Base-by-base conservation (phyloP, 2,329 filamentous ascomycete genomes). In the Chaetomium sp. region DNA sequence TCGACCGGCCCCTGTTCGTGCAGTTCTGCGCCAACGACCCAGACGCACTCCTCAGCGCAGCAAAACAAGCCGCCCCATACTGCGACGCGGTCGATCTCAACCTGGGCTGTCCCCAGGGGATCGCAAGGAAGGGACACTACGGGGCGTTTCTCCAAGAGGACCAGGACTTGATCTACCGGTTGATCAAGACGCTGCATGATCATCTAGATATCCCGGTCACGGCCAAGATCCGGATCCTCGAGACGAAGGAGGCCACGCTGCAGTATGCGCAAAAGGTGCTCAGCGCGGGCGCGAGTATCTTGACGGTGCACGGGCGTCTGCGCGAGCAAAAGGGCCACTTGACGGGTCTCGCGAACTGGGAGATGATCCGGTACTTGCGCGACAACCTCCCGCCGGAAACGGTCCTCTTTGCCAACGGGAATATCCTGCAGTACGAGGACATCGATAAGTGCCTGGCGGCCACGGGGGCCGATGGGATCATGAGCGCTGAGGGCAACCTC, bases 11-110 rank as follows among this genome's bases (percentile, higher is more conserved):
- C 0, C 82, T 97, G 8, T 91, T 96, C 65, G 92, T 96, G 3
- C 94, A 99, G 68, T 99, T 99, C 72, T 99, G 94, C 77, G 88
- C 90, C 59, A 95, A 94, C 71, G 85, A 94, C 58, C 83, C 90
- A 0, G 80, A 87, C n/a, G 83, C 87, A 52, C 79, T 96, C 19
- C 82, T 97, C 48, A 79, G 79, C 34, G 91, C 94, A 0, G 94
- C 92, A 0, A 79, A 81, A 61, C 79, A 86, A 58, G 91, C 90
- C 0, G 85, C 88, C 5, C 89, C 90, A 0, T 88, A 91, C 70
- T 97, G 92, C 71, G 94, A 99, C 69, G 94, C 94, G 6, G 87
- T 99, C 3, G 94, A 99, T 70, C 74, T 99, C 64, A 99, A 99
- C 69, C 77, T 99, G 4, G 94, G 94, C 6, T 99, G 94, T 72